Evolutionary conservation across 164 flowering plant species (phyloP), one percentile per base, ranked within the genome.

Genomic region (Paratinospora sagittata): DNA sequence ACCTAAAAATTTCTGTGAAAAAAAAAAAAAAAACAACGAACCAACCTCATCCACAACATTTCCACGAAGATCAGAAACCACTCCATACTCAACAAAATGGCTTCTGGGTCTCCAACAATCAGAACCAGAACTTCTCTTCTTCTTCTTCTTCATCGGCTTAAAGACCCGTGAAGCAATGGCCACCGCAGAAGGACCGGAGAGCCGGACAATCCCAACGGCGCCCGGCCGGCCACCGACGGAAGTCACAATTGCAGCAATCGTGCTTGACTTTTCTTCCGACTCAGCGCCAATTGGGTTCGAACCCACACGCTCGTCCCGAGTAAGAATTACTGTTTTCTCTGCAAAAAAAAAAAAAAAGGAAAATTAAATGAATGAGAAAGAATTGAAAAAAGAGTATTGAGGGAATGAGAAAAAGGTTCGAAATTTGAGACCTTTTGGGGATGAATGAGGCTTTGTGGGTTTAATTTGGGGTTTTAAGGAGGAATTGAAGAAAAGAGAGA

Each of bases 191-290:
- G 99, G 87, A 14, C 97, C 97, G 0, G 97, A 95, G 8, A 92
- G 70, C 14, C 97, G 78, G 19, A 95, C 93, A 67, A 95, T 90
- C 39, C 99, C 99, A 3, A 95, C 99, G 0, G 97, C 97, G 39
- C 81, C 90, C 1, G 94, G 89, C 3, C 86, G 87, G 34, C 96
- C 97, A 12, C 97, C 97, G 47, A 90, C 8, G 7, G 97, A 86
- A 63, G 99, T 95, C 3, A 95, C 97, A 71, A 95, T 91, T 52
- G 99, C 96, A 0, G 94, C 98, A 82, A 95, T 95, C 0, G 98
- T 92, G 75, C 77, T 84, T 17, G 82, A 61, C 39, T 27, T 45
- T 69, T 61, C 81, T 14, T 66, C 10, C 8, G 63, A 37, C 10
- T 68, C 76, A 0, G 26, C 68, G 17, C 21, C 57, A 27, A 67